A percentile compares a stretch with the other conserved stretches of the same genome.
Conservation (phyloP, 2,329 filamentous ascomycete genomes). For the Bipolaris zeicola region DNA sequence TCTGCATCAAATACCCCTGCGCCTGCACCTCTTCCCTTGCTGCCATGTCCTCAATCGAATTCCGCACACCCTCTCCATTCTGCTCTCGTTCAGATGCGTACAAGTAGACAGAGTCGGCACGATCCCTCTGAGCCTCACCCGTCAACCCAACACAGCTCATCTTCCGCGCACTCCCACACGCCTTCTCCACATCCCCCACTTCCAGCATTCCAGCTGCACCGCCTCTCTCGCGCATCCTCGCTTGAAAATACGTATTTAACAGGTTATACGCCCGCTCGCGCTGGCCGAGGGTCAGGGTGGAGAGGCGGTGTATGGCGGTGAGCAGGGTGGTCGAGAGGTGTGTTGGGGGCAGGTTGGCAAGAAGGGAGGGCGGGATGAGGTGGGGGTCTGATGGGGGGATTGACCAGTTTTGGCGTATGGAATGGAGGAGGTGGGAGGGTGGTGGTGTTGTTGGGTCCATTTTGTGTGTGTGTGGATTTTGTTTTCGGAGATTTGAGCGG, state of each 20-base stretch:
- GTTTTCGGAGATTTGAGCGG: too few relatives aligned
- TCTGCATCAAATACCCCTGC: too few relatives aligned
- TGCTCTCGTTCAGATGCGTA: too few relatives aligned
- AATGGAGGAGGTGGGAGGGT: background rate
- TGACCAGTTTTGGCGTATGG: conserved; percentile 12
- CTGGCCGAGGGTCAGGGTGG: conserved; percentile 14
- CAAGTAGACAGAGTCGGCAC: too few relatives aligned
- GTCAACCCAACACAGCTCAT: conserved; percentile 13
- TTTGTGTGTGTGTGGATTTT: background rate
- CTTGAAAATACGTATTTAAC: conserved; percentile 18
- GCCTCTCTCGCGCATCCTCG: conserved; percentile 10
- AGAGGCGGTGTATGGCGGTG: conserved; percentile 10
- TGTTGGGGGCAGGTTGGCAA: background rate
- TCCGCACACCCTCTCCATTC: too few relatives aligned
- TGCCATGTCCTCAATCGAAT: too few relatives aligned
- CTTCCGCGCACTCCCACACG: conserved; percentile 12
- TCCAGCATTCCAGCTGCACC: conserved; percentile 5
- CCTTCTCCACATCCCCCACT: conserved; percentile 19
- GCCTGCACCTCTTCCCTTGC: too few relatives aligned
- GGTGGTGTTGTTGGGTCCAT: background rate
- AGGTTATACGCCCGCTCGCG: conserved; percentile 19
- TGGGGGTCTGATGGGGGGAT: background rate
- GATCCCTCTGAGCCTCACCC: too few relatives aligned
- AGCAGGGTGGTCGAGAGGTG: conserved; percentile 3
- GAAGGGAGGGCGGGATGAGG: background rate